Evolutionary conservation across 495 filamentous ascomycete species (phyloP).

Genomic region (Annulohypoxylon nitens): DNA sequence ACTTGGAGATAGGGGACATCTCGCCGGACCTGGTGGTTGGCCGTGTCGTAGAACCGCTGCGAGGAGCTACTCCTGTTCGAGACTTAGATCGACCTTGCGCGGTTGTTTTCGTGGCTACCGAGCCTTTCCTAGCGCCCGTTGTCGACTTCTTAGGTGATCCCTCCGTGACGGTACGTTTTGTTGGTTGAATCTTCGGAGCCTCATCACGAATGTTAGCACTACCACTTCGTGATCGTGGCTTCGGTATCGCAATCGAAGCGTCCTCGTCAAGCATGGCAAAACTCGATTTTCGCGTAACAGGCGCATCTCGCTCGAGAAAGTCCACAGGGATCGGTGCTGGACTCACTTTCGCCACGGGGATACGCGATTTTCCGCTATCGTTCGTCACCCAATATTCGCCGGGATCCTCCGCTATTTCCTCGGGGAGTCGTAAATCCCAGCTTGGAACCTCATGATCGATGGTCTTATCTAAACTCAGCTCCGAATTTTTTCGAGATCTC

Average conservation of each 20-base stretch:
- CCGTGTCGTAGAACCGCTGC: slow-evolving; percentile 68
- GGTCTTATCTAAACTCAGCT: slow-evolving; percentile 52
- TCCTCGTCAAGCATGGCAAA: slow-evolving; percentile 64
- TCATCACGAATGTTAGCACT: slow-evolving; percentile 70
- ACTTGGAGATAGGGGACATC: slow-evolving; percentile 55
- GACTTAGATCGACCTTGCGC: slow-evolving; percentile 72
- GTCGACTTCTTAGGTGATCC: slow-evolving; percentile 61
- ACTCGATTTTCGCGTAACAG: slow-evolving; percentile 72
- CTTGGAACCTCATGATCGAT: slow-evolving; percentile 49
- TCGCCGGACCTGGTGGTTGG: slow-evolving; percentile 67
- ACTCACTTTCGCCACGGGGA: slow-evolving; percentile 84
- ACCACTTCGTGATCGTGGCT: slow-evolving; percentile 77
- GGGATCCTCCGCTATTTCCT: slow-evolving; percentile 80
- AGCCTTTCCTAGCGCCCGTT: slow-evolving; percentile 55
- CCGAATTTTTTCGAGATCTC: slow-evolving; percentile 64
- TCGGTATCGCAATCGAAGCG: slow-evolving; percentile 65
- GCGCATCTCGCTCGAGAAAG: slow-evolving; percentile 78
- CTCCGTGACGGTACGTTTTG: slow-evolving; percentile 59
- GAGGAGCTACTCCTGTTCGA: slow-evolving; percentile 65
- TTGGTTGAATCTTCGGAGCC: slow-evolving; percentile 55
- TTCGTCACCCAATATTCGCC: slow-evolving; percentile 59
- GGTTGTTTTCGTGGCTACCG: slow-evolving; percentile 59
- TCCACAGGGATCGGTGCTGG: slow-evolving; percentile 79
- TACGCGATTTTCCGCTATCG: slow-evolving; percentile 71
- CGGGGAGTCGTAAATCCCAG: slow-evolving; percentile 83